Evolutionary conservation across 78 protist species (phyloP).

Genomic region (Dictyostelium intermedium): DNA sequence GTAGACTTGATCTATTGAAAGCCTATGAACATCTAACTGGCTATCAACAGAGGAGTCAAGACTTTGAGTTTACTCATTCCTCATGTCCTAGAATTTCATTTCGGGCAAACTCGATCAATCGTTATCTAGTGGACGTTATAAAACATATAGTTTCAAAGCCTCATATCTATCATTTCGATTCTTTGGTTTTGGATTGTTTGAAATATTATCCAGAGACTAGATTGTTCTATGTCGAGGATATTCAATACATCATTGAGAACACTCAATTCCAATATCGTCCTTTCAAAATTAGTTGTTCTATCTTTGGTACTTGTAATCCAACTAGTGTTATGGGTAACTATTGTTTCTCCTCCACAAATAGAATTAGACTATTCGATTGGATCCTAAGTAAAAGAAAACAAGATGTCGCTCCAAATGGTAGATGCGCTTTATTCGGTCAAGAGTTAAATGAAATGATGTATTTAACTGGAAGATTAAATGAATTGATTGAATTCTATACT

Average conservation of each 20-base stretch:
- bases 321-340: neutral
- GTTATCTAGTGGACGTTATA: neutral
- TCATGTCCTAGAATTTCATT: constrained; percentile 11
- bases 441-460: constrained; percentile 10
- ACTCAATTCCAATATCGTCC: neutral
- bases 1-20: neutral
- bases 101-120: neutral
- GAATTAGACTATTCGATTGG: constrained; percentile 12
- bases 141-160: neutral
- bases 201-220: constrained; percentile 1
- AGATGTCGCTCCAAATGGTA: neutral
- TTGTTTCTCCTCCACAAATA: neutral
- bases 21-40: neutral
- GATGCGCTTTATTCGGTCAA: constrained; percentile 15
- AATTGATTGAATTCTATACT: neutral
- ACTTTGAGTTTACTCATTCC: neutral
- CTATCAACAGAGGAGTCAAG: neutral
- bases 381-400: neutral
- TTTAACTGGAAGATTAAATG: constrained; percentile 4
- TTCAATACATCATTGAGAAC: neutral
- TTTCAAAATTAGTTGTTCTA: neutral
- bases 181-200: neutral
- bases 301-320: constrained; percentile 13
- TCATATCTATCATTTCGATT: neutral
- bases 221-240: neutral